These are phyloP conservation scores for Erucastrum elatum DNA, from an alignment of 345 rosid species.

Conservation along the genomic window DNA sequence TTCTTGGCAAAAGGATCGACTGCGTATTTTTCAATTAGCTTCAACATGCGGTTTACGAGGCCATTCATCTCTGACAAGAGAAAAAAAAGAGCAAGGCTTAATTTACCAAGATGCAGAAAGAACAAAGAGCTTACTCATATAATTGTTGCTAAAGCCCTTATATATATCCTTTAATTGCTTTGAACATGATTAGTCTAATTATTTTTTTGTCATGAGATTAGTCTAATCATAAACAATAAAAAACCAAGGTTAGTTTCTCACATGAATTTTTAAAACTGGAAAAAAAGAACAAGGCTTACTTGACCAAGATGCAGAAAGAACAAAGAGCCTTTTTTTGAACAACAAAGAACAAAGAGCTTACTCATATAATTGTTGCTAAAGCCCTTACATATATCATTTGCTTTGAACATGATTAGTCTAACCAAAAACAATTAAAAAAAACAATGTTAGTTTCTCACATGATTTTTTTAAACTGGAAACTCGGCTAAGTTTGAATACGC, in stretches of 20 bases:
- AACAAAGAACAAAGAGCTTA: not conserved
- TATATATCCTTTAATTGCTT: too few species aligned
- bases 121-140: too few species aligned
- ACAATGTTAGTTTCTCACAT: slow-evolving; percentile 26
- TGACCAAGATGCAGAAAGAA: slow-evolving; percentile 17
- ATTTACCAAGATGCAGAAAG: too few species aligned
- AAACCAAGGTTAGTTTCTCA: too few species aligned
- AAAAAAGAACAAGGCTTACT: slow-evolving; percentile 11
- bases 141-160: too few species aligned
- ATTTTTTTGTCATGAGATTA: not conserved
- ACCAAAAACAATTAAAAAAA: not conserved
- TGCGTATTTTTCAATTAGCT: slow-evolving; percentile 82
- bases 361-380: not conserved
- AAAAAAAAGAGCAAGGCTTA: too few species aligned
- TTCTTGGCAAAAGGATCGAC: slow-evolving; percentile 79
- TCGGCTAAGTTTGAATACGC: slow-evolving; percentile 26
- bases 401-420: not conserved
- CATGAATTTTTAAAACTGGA: not conserved
- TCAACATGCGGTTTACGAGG: slow-evolving; percentile 68
- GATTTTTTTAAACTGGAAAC: slow-evolving; percentile 22
- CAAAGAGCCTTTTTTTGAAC: too few species aligned
- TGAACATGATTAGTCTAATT: too few species aligned
- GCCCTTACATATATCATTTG: not conserved
- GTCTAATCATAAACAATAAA: too few species aligned
- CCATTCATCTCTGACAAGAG: slow-evolving; percentile 79